Conservation (phyloP, 202 grass and related monocot species). For the Zizania palustris region DNA sequence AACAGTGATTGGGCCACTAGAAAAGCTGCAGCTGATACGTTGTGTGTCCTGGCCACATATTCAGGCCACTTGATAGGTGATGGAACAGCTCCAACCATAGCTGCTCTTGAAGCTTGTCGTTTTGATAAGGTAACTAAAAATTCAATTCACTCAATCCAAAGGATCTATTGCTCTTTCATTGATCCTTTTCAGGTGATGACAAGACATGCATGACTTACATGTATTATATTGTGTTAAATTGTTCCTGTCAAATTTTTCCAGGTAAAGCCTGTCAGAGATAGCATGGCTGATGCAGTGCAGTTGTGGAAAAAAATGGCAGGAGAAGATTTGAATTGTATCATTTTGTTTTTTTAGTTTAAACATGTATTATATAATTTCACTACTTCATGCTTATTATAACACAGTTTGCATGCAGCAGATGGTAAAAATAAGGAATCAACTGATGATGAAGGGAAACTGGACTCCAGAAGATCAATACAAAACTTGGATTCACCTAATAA, state of each 20-base stretch:
- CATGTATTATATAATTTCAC: background rate
- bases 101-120: constrained; percentile 84
- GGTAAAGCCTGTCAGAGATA: constrained; percentile 97
- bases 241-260: constrained; percentile 35
- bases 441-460: constrained; percentile 63
- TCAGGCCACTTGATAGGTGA: constrained; percentile 83
- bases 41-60: constrained; percentile 72
- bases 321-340: constrained; percentile 66
- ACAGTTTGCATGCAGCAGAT: constrained; percentile 52
- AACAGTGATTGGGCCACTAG: constrained; percentile 94
- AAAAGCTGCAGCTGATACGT: constrained; percentile 93
- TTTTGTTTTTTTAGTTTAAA: constrained; percentile 17
- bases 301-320: constrained; percentile 86
- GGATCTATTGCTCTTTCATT: constrained; percentile 26
- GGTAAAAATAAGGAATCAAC: constrained; percentile 59
- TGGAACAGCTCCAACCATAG: constrained; percentile 64
- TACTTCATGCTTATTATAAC: constrained; percentile 17
- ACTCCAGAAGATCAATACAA: constrained; percentile 47
- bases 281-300: constrained; percentile 82
- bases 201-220: constrained; percentile 11
- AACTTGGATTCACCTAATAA: constrained; percentile 61
- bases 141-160: constrained; percentile 6
- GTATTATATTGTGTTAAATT: constrained; percentile 33
- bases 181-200: constrained; percentile 20
- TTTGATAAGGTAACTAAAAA: constrained; percentile 89